Evolutionary conservation across 192 early-diverging fungal species (phyloP).

Genomic region (Oehlia diaphana): DNA sequence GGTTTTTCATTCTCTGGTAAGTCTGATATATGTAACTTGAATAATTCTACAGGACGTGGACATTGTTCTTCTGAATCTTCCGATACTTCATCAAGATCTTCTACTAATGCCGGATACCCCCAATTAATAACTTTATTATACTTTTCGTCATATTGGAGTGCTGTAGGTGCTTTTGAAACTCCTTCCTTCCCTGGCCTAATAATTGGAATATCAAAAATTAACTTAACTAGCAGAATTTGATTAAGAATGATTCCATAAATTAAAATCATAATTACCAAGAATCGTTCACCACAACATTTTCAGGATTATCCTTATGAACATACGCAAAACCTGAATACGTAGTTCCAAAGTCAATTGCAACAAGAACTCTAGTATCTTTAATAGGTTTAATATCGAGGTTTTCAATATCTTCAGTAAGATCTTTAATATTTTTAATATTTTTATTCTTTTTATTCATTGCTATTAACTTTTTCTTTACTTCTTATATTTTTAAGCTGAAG

Average conservation of each 20-base stretch:
- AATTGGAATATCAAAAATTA: neutral
- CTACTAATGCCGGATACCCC: constrained; percentile 11
- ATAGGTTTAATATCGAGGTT: neutral
- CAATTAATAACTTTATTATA: constrained; percentile 3
- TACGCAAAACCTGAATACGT: constrained; percentile 13
- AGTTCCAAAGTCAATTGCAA: constrained; percentile 20
- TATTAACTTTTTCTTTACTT: too few relatives aligned
- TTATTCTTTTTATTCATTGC: too few relatives aligned
- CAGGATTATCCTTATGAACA: neutral
- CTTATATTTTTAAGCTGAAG: too few relatives aligned
- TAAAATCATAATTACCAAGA: neutral
- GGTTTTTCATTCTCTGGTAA: constrained; percentile 7
- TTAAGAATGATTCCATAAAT: neutral
- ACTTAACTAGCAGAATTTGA: neutral
- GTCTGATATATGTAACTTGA: constrained; percentile 24
- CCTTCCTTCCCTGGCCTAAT: constrained; percentile 4
- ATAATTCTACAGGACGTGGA: constrained; percentile 20
- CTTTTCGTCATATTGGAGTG: constrained; percentile 10
- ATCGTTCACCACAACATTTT: neutral
- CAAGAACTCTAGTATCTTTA: neutral
- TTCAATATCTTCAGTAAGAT: neutral
- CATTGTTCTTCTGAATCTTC: neutral
- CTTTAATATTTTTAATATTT: too few relatives aligned
- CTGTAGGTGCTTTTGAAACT: constrained; percentile 16
- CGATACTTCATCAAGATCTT: neutral